A percentile compares a stretch with the other conserved stretches of the same genome.
Conservation (phyloP, 345 rosid genomes). For the Eutrema yunnanense region DNA sequence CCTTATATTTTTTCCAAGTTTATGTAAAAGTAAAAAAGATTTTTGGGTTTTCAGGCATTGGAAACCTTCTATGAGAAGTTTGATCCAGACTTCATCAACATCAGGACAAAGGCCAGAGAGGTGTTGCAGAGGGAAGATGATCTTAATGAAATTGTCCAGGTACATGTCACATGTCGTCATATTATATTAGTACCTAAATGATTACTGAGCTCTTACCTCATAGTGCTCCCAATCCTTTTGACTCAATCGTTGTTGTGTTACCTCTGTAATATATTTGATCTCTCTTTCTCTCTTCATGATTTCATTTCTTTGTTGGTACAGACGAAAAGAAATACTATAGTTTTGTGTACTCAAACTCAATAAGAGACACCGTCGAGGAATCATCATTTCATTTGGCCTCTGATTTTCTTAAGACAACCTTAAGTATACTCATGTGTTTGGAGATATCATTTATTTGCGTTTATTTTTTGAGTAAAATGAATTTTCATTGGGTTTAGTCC, state of each 20-base stretch:
- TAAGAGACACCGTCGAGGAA: not conserved
- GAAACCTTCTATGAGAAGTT: slow-evolving; percentile 96
- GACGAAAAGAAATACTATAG: not conserved
- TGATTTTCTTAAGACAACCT: not conserved
- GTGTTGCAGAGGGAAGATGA: slow-evolving; percentile 99
- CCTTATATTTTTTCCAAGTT: not conserved
- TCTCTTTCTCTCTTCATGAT: not conserved
- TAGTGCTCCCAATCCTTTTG: not conserved
- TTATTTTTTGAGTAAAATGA: too few relatives aligned
- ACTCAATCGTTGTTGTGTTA: not conserved
- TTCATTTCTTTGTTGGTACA: not conserved
- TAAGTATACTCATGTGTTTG: too few relatives aligned
- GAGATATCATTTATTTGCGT: too few relatives aligned
- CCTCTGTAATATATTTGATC: not conserved
- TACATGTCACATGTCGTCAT: slow-evolving; percentile 14
- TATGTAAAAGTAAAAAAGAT: not conserved
- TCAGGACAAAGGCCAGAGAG: slow-evolving; percentile 98
- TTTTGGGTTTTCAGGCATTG: slow-evolving; percentile 53
- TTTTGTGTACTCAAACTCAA: not conserved
- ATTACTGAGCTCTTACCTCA: not conserved
- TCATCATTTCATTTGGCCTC: not conserved
- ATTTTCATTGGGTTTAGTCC: too few relatives aligned
- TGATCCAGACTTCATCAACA: slow-evolving; percentile 95
- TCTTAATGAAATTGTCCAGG: slow-evolving; percentile 99
- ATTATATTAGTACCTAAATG: not conserved